These are phyloP conservation scores for Suillus decipiens DNA, from an alignment of 768 basidiomycete species.

Conservation along the genomic window DNA sequence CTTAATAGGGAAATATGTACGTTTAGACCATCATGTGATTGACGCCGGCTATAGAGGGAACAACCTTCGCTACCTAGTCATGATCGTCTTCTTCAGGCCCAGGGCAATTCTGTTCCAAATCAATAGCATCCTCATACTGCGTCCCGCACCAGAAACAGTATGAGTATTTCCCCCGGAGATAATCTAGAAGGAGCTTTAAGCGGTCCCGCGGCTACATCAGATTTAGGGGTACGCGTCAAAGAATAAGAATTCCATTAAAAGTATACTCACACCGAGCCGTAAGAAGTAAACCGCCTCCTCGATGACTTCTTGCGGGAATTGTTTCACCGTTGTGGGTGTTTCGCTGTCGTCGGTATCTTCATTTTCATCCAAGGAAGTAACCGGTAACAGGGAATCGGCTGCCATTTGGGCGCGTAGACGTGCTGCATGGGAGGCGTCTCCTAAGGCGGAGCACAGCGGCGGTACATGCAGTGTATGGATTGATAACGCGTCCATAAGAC, in stretches of 20 bases:
- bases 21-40: neutral
- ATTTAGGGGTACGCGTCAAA: constrained; percentile 8
- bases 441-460: constrained; percentile 13
- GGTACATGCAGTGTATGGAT: constrained; percentile 35
- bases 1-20: constrained; percentile 1
- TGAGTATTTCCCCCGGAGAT: constrained; percentile 68
- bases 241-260: constrained; percentile 12
- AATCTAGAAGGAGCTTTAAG: constrained; percentile 64
- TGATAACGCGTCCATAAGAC: constrained; percentile 58
- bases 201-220: constrained; percentile 64
- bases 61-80: constrained; percentile 47
- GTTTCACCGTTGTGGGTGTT: constrained; percentile 25
- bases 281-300: constrained; percentile 71
- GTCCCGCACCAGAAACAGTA: constrained; percentile 94
- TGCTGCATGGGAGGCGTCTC: constrained; percentile 30
- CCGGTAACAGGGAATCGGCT: constrained; percentile 64
- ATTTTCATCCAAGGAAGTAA: constrained; percentile 39
- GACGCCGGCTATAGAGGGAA: neutral
- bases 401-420: constrained; percentile 77
- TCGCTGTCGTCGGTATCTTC: constrained; percentile 32
- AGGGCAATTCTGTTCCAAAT: constrained; percentile 68
- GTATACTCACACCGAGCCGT: constrained; percentile 55
- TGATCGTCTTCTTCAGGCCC: constrained; percentile 78
- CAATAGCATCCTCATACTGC: constrained; percentile 61
- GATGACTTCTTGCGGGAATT: constrained; percentile 55